Conservation (phyloP, 345 rosid genomes). For the Eutrema japonicum region DNA sequence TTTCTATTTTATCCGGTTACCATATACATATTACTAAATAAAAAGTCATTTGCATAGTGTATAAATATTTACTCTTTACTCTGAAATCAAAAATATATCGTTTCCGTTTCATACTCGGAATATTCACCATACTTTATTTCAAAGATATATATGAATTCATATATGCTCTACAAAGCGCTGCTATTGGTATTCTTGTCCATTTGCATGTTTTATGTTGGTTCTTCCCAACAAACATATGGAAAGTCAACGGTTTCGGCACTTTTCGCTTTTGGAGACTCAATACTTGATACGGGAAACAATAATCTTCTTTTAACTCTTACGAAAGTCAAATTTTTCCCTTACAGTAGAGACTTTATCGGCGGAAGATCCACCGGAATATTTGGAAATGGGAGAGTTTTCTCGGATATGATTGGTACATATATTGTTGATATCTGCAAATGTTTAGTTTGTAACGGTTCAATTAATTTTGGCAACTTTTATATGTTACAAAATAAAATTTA, state of each 20-base stretch:
- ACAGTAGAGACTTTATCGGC: conserved; percentile 60
- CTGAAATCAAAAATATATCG: not conserved
- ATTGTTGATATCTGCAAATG: not conserved
- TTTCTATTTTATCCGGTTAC: no score
- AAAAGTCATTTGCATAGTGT: not conserved
- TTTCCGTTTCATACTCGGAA: not conserved
- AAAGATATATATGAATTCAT: conserved; percentile 10
- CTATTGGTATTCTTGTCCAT: not conserved
- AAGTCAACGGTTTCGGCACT: conserved; percentile 31
- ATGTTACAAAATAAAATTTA: not conserved
- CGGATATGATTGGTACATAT: conserved; percentile 57
- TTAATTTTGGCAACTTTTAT: not conserved
- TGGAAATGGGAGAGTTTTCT: conserved; percentile 60
- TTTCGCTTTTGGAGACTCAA: conserved; percentile 63
- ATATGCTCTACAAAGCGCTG: conserved; percentile 24
- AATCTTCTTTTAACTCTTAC: conserved; percentile 39
- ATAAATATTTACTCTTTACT: not conserved
- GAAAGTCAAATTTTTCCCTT: conserved; percentile 58
- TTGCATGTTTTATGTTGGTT: conserved; percentile 27
- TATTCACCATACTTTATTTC: not conserved
- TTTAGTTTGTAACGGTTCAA: not conserved
- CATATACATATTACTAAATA: no score
- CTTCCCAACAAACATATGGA: conserved; percentile 26
- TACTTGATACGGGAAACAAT: conserved; percentile 72
- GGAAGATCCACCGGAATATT: conserved; percentile 70